Evolutionary conservation across 345 rosid species (phyloP), one percentile per base, ranked within the genome.

Genomic region (Eucalyptus virginea): DNA sequence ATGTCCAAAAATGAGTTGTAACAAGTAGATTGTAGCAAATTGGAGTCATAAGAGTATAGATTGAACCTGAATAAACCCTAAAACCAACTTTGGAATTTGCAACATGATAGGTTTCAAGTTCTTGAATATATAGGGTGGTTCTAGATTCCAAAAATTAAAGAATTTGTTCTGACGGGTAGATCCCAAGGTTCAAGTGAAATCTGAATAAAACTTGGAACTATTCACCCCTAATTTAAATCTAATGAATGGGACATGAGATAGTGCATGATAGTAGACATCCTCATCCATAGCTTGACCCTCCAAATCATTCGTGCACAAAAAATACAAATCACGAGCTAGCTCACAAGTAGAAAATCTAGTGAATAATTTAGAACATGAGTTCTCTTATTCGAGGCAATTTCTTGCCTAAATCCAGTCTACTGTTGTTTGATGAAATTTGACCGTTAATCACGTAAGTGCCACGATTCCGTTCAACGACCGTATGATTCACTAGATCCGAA

Each of bases 151-250:
- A 52, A 52, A 52, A 52, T 52, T 52, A 52, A 52, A 52, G 58
- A 8, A 52, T 0, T 19, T 21, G 26, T 52, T 52, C 1, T 21
- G 0, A 52, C 2, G 11, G 5, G 26, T 52, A 52, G 26, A 52
- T 52, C 24, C 11, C 58, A 21, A 52, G 11, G 58, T 52, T 8
- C 4, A 52, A 2, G 26, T 52, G 58, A 26, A 52, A 52, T 52
- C 0, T 52, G 2, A 52, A 52, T 52, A 52, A 21, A 52, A 52
- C 2, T 0, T 52, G 0, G 1, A 19, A 52, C 26, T 0, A 52
- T 21, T 21, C 26, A 52, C 58, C 58, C 11, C 58, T 8, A 52
- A 52, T 52, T 65, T 2, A 2, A 65, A 65, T n/a, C 40, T 65
- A n/a, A 34, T 3, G 37, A 65, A n/a, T n/a, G 21, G 40, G 77